These are phyloP conservation scores for Candida germanica DNA, from an alignment of 805 yeast genomes.

Conservation along the genomic window DNA sequence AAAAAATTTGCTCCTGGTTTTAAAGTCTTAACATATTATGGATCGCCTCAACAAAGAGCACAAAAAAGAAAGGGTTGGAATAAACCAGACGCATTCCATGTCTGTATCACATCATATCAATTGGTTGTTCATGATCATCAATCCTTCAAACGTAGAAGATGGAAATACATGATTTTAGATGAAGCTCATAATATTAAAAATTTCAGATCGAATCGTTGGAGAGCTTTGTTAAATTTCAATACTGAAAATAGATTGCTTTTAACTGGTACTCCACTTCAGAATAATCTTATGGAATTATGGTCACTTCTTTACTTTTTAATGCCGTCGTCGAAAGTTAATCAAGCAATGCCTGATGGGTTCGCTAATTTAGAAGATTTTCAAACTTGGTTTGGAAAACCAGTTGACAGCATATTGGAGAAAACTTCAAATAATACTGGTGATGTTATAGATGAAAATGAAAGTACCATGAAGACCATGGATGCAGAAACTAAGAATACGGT, in stretches of 20 bases:
- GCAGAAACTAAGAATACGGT: conserved; percentile 83
- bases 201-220: conserved; percentile 96
- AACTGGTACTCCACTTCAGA: conserved; percentile 97
- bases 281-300: conserved; percentile 94
- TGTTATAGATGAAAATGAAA: conserved; percentile 37
- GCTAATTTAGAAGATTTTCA: conserved; percentile 95
- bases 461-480: conserved; percentile 45
- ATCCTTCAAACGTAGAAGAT: conserved; percentile 83
- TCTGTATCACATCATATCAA: conserved; percentile 95
- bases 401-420: conserved; percentile 84
- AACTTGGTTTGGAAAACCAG: conserved; percentile 98
- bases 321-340: conserved; percentile 79
- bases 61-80: conserved; percentile 98
- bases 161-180: conserved; percentile 96
- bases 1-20: conserved; percentile 98
- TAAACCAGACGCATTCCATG: conserved; percentile 91
- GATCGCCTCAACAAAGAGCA: conserved; percentile 94
- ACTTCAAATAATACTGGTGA: conserved; percentile 49
- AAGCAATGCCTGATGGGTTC: conserved; percentile 90
- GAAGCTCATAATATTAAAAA: conserved; percentile 98
- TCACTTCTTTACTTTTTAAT: conserved; percentile 88
- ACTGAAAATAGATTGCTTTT: conserved; percentile 82
- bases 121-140: conserved; percentile 97
- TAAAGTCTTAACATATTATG: conserved; percentile 92
- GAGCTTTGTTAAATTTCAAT: conserved; percentile 88